Evolutionary conservation across 805 yeast genomes (phyloP), one percentile per base, ranked within the genome.

Genomic region (Suhomyces kilbournensis): DNA sequence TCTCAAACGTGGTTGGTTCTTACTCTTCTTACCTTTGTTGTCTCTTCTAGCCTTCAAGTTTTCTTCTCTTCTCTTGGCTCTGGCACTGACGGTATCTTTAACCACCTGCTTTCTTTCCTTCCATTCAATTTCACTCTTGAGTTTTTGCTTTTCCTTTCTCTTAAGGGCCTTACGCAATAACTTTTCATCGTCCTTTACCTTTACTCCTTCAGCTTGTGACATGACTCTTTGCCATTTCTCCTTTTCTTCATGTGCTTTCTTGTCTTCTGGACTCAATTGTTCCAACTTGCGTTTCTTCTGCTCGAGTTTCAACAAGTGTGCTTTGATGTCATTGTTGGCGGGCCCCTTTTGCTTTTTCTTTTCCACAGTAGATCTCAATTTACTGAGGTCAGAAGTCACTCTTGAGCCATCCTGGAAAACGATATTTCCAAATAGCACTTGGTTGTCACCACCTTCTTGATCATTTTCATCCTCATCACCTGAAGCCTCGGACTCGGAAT

Each of bases 41-140:
- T 88, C 97, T 63, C 81, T 86, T 71, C 97, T 83, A 46, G 89
- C 83, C 66, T 86, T 84, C 67, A 94, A 77, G 66, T 94, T 94
- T 61, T 90, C 97, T 63, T 92, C 97, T 69, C 98, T 84, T 77
- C 94, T 87, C 74, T 90, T 89, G 56, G 81, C 84, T 62, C 87
- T 86, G 15, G 86, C 88, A 46, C 84, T 79, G 49, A 88, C 85
- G 38, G 86, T 84, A 60, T 85, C 88, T 53, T 82, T 82, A 12
- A 94, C 97, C 35, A 79, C 79, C 60, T 85, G 88, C 66, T 88
- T 86, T 59, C 99, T 82, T 48, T 93, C 97, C 58, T 75, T 80
- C 99, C 99, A 94, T 69, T 93, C 96, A 48, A 83, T 75, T 62
- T 90, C 96, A 53, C 96, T 86, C 75, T 85, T 89, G 64, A 88